phyloP scores from a whole-genome alignment of 805 yeast species.

The Candida endomychidarum region DNA sequence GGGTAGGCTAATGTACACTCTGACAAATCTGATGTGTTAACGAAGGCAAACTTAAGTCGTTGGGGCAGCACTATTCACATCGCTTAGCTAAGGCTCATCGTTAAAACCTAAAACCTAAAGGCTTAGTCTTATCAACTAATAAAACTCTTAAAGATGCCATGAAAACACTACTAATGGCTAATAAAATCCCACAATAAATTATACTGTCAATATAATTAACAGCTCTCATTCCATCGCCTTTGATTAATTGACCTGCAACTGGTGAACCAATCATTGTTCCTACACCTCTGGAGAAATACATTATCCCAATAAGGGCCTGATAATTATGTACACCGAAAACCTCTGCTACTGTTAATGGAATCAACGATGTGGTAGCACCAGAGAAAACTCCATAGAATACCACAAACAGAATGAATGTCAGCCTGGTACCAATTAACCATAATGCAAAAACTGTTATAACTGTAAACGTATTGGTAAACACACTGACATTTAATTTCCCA shows the following conservation, averaged over 20 bases:
- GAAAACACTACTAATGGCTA: constrained; percentile 13
- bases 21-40: too few relatives aligned
- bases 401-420: constrained; percentile 29
- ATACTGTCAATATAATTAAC: constrained; percentile 25
- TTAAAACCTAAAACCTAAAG: too few relatives aligned
- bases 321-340: constrained; percentile 32
- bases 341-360: constrained; percentile 34
- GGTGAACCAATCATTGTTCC: constrained; percentile 37
- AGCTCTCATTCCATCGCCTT: constrained; percentile 13
- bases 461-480: constrained; percentile 18
- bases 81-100: too few relatives aligned
- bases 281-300: constrained; percentile 34
- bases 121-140: background rate
- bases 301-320: constrained; percentile 31
- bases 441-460: constrained; percentile 19
- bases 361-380: constrained; percentile 32
- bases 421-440: constrained; percentile 21
- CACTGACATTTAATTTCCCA: constrained; percentile 21
- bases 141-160: constrained; percentile 3
- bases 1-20: too few relatives aligned
- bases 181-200: constrained; percentile 27
- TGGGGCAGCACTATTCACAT: too few relatives aligned
- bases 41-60: too few relatives aligned
- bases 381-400: constrained; percentile 34
- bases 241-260: constrained; percentile 31